Evolutionary conservation across 805 yeast species (phyloP), one percentile per base, ranked within the genome.

Genomic region (Saturnispora ahearnii): DNA sequence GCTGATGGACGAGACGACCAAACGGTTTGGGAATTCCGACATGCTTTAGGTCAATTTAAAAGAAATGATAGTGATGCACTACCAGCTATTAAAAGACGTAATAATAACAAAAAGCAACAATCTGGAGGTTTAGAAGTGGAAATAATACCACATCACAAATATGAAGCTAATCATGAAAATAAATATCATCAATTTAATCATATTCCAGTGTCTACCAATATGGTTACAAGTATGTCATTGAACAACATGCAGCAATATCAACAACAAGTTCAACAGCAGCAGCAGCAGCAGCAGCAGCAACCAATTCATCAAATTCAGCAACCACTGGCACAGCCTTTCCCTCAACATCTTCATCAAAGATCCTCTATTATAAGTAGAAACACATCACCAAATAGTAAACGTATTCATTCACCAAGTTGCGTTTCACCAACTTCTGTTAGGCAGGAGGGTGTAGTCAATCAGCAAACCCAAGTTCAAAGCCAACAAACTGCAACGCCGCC

Each of bases 21-120:
- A 10, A 18, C 44, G 3, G 66, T 77, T 4, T 78, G 82, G 82
- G 82, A 77, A 58, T 78, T 78, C 62, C 73, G 77, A 52, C 82
- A 78, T 54, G 64, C 72, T 43, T 63, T 71, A 41, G 81, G 80
- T 3, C 72, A 69, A 52, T 78, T 78, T 57, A 66, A 67, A 47
- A 74, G 71, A 54, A 74, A 71, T 49, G 78, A 74, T 60, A 75
- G 73, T 54, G 61, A 61, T 28, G 64, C 73, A 4, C 61, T 78
- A 44, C 66, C 68, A 29, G 66, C 68, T 51, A 77, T 78, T 49
- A 75, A 73, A 57, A 61, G 82, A 55, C 62, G 82, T 44, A 71
- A 76, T 32, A 52, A 54, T 12, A 47, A 34, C 26, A 45, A 46
- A 38, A 41, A 28, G 24, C 43, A 33, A 13, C 28, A 41, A 21